Conservation (phyloP, 1,139 yeast genomes). For the Nakaseomyces uthaithaninus region DNA sequence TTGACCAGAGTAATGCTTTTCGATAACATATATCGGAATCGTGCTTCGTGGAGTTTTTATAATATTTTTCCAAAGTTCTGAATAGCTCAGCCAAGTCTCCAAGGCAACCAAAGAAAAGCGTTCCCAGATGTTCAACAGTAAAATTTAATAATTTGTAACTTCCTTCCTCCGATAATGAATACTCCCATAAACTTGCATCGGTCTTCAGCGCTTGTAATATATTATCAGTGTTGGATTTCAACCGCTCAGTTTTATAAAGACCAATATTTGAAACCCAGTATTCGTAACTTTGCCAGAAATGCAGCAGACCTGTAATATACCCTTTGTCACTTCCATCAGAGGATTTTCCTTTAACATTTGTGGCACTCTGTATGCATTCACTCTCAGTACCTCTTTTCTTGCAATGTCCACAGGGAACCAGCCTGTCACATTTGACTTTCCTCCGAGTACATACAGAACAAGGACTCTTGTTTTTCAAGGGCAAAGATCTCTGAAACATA, state of each 20-base stretch:
- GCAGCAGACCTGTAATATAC: constrained; percentile 15
- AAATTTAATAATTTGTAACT: constrained; percentile 26
- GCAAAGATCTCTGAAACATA: constrained; percentile 6
- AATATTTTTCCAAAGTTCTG: constrained; percentile 20
- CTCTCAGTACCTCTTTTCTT: constrained; percentile 25
- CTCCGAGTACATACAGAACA: constrained; percentile 25
- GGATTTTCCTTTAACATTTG: constrained; percentile 4
- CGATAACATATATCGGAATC: constrained; percentile 20
- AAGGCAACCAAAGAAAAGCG: constrained; percentile 28
- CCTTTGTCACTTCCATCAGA: constrained; percentile 5
- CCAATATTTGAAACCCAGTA: constrained; percentile 26
- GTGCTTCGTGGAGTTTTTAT: constrained; percentile 12
- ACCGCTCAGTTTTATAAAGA: constrained; percentile 16
- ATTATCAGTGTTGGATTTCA: background rate
- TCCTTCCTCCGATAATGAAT: constrained; percentile 11
- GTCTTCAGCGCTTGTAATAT: background rate
- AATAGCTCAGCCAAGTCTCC: constrained; percentile 29
- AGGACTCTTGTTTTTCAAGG: constrained; percentile 15
- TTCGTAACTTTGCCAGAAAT: constrained; percentile 28
- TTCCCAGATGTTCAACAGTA: constrained; percentile 28
- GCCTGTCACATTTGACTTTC: constrained; percentile 31
- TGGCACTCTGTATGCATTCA: constrained; percentile 19
- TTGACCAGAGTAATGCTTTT: constrained; percentile 27
- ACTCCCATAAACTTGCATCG: background rate
- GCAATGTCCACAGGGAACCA: constrained; percentile 30